Conservation (phyloP, 1,139 yeast genomes). For the Cylindricascospora bacillispora region DNA sequence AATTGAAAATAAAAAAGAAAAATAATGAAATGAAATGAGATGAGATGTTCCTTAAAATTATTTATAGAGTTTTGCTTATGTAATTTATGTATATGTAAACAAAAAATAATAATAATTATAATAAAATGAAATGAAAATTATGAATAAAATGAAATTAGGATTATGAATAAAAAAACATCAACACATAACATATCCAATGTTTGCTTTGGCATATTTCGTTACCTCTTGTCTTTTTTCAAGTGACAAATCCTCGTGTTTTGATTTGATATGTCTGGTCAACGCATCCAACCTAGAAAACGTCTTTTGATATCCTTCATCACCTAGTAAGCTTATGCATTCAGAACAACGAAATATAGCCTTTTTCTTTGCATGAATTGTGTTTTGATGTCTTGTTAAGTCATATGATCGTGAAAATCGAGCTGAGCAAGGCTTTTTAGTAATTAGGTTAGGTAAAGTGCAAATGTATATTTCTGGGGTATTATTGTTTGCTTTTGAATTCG, state of each 20-base stretch:
- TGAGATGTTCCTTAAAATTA: too few relatives aligned
- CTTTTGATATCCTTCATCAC: constrained; percentile 36
- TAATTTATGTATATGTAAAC: too few relatives aligned
- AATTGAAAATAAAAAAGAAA: too few relatives aligned
- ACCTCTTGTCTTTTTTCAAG: constrained; percentile 59
- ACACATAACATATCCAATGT: constrained; percentile 44
- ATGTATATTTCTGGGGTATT: constrained; percentile 33
- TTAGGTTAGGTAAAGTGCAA: constrained; percentile 50
- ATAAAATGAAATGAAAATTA: too few relatives aligned
- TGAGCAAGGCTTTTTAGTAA: constrained; percentile 51
- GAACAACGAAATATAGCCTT: constrained; percentile 80
- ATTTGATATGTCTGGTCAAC: constrained; percentile 80
- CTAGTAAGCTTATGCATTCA: constrained; percentile 53
- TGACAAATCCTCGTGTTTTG: constrained; percentile 60
- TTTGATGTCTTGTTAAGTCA: constrained; percentile 89
- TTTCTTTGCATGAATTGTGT: constrained; percentile 84
- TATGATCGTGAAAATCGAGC: constrained; percentile 88
- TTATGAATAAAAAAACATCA: too few relatives aligned
- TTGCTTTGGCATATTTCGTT: constrained; percentile 60
- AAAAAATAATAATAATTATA: too few relatives aligned
- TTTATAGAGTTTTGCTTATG: too few relatives aligned
- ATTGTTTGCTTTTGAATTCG: constrained; percentile 4
- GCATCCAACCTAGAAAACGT: constrained; percentile 94
- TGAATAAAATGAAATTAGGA: too few relatives aligned
- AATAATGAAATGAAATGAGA: too few relatives aligned